Evolutionary conservation across 371 early-diverging fungal genomes (phyloP).

Genomic region (Syncephalastrum sp.): DNA sequence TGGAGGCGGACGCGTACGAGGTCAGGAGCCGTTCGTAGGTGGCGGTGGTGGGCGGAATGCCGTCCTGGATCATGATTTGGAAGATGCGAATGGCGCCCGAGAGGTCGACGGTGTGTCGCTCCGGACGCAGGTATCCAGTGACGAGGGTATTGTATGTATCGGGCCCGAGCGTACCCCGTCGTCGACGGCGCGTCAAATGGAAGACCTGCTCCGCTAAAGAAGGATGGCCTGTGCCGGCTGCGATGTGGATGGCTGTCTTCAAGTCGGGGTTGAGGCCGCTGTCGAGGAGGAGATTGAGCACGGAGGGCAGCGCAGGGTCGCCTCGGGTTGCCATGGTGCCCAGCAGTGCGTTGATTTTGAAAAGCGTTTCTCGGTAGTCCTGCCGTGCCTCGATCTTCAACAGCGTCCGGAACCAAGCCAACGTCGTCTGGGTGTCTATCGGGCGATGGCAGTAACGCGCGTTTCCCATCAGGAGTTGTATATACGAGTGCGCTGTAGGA

Average conservation of each 20-base stretch:
- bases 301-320: conserved; percentile 7
- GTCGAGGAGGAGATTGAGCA: background rate
- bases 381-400: conserved; percentile 8
- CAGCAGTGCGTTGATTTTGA: conserved; percentile 9
- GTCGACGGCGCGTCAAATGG: conserved; percentile 5
- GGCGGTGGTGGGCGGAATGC: conserved; percentile 2
- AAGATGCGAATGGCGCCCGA: conserved; percentile 19
- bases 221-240: conserved; percentile 10
- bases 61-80: conserved; percentile 15
- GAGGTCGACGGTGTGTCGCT: background rate
- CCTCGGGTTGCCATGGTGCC: conserved; percentile 10
- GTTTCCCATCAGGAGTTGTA: conserved; percentile 16
- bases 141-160: conserved; percentile 11
- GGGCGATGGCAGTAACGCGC: conserved; percentile 4
- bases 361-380: conserved; percentile 4
- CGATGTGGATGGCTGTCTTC: conserved; percentile 5
- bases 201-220: conserved; percentile 12
- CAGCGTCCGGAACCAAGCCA: conserved; percentile 7
- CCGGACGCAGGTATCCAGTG: conserved; percentile 8
- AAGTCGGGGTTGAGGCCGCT: conserved; percentile 4
- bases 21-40: conserved; percentile 12
- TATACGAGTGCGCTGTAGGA: conserved; percentile 7
- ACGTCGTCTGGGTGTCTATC: background rate
- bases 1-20: conserved; percentile 6
- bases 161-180: background rate